Evolutionary conservation across 495 filamentous ascomycete species (phyloP), one percentile per base, ranked within the genome.

Genomic region (Entonaema liquescens): DNA sequence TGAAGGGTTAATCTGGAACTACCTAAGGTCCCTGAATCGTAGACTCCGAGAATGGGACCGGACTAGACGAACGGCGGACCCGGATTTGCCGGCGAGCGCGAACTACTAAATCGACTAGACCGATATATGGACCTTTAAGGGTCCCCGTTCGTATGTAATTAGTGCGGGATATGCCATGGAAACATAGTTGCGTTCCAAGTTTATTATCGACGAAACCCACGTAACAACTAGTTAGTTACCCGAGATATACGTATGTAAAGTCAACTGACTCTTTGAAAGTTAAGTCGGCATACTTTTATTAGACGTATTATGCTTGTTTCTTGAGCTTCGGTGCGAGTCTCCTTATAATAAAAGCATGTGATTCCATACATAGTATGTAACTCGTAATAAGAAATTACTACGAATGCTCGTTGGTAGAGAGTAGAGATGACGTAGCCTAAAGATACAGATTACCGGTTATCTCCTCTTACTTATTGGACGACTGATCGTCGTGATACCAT

Each of bases 381-480:
- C 35, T 58, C 5, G 38, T 12, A 60, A 35, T 40, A 49, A 40
- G 44, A 47, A 12, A 63, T 57, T 68, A 49, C 40, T 25, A 33
- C 11, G 44, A 50, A 40, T 40, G 9, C 42, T 40, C 23, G 25
- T 28, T 53, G 4, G 1, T 31, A 23, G 60, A 40, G 56, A 55
- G 67, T 7, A n/a, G 58, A 71, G 54, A 60, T 71, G 69, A 71
- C 69, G 69, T 71, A 67, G 26, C n/a, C 11, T 62, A 3, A 15
- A 52, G 29, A 59, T 35, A 23, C n/a, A n/a, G 33, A 38, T 13
- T 50, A 19, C 33, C 9, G 2, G 9, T 33, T 19, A 36, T 7
- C 55, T 58, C 21, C 31, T 25, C 11, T 6, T 13, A 15, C 17
- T 12, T 7, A 12, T 19, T 57, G 26, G 15, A n/a, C 28, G 12